Evolutionary conservation across 1,284 basidiomycete species (phyloP), one percentile per base, ranked within the genome.

Genomic region (Boletus mariae): DNA sequence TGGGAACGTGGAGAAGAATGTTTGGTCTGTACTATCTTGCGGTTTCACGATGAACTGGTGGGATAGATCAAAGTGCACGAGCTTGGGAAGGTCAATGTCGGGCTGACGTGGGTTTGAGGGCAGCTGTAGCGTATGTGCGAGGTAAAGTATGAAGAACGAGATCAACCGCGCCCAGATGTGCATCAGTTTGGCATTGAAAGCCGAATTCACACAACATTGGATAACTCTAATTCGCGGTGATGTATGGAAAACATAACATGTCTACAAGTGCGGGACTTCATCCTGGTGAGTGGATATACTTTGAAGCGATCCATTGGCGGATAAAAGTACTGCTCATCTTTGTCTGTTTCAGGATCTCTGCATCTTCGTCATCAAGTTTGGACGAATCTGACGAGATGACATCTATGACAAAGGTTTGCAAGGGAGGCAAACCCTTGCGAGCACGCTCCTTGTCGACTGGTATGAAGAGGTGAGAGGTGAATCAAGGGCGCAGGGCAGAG

Each of bases 301-400:
- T 71, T 15, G 65, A 62, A 23, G 78, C 82, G 60, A 96, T 85
- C 90, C 91, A 95, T 59, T 87, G 78, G 31, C 94, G 77, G 59
- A 97, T 94, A 57, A 80, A 89, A 8, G 92, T 94, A 67, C 92
- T 94, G 65, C 94, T 93, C 81, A 96, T 84, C 76, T 96, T 96
- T 38, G 84, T 78, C 59, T 82, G 76, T 65, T 85, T 85, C 55
- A 95, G 71, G 64, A 80, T 71, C 47, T 83, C 83, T 29, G 81
- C 77, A 64, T 93, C 87, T 31, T 78, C 77, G 51, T 78, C 76
- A 52, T 83, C 83, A 23, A 87, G 70, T 53, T 74, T 82, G 11
- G 75, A 72, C 7, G 72, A 72, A 17, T 76, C 79, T 28, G 85
- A 73, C 0, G 89, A 90, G 59, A 96, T 94, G 57, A 96, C 92